Evolutionary conservation across 305 asterid genomes (phyloP).

Genomic region (Solanum hybrid): DNA sequence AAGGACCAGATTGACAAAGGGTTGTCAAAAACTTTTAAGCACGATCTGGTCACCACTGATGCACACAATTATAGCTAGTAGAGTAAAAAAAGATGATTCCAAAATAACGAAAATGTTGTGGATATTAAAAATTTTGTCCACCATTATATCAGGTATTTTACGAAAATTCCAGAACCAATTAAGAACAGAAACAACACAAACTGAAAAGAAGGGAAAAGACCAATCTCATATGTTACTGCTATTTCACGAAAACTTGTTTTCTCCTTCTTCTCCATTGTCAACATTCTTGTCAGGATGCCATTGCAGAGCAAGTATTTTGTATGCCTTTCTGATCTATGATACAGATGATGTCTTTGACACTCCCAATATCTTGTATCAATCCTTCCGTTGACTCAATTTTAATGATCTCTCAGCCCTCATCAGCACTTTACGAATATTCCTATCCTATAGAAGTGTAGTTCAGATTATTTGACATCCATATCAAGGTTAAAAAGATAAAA

Average conservation of each 20-base stretch:
- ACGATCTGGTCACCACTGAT: no score
- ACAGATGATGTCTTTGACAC: constrained; percentile 62
- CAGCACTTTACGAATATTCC: constrained; percentile 55
- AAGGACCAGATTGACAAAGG: no score
- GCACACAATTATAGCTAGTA: no score
- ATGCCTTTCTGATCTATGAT: constrained; percentile 83
- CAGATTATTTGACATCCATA: not conserved
- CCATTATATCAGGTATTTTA: no score
- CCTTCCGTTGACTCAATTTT: constrained; percentile 88
- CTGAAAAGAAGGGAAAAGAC: no score
- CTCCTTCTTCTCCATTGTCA: constrained; percentile 89
- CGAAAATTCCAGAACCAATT: no score
- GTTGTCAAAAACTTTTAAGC: no score
- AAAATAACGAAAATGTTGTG: no score
- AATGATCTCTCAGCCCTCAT: constrained; percentile 16
- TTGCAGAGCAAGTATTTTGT: constrained; percentile 91
- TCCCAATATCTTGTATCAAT: constrained; percentile 93
- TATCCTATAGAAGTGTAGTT: constrained; percentile 40
- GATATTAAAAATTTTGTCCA: no score
- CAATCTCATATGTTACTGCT: constrained; percentile 17
- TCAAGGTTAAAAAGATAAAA: not conserved
- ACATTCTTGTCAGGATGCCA: constrained; percentile 70
- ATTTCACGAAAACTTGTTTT: constrained; percentile 79
- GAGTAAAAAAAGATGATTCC: no score
- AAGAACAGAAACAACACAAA: no score